phyloP scores from a whole-genome alignment of 345 rosid species.

The Heritiera fomes region DNA sequence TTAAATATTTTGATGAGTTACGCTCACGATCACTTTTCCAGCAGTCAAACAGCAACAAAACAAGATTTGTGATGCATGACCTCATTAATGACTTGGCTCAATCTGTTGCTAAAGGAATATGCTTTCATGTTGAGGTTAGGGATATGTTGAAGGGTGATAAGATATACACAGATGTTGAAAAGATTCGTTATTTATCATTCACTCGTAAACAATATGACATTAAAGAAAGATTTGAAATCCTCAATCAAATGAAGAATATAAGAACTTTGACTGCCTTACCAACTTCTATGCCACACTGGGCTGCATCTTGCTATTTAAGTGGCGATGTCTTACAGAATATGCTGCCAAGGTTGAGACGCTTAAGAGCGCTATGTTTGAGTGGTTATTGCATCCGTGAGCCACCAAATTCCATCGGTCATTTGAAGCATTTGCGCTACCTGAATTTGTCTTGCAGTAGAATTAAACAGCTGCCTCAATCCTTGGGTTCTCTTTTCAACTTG shows the following conservation, averaged over 20 bases:
- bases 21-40: slow-evolving; percentile 6
- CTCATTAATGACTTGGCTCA: slow-evolving; percentile 29
- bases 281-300: neutral
- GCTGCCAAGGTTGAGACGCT: slow-evolving; percentile 15
- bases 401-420: slow-evolving; percentile 25
- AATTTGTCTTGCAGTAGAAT: slow-evolving; percentile 24
- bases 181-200: slow-evolving; percentile 27
- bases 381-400: slow-evolving; percentile 14
- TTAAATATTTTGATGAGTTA: neutral
- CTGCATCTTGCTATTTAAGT: slow-evolving; percentile 13
- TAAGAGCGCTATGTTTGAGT: slow-evolving; percentile 15
- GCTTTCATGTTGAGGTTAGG: slow-evolving; percentile 15
- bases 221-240: slow-evolving; percentile 5
- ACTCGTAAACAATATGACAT: slow-evolving; percentile 15
- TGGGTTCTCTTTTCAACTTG: slow-evolving; percentile 23
- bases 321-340: slow-evolving; percentile 3
- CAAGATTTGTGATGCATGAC: slow-evolving; percentile 21
- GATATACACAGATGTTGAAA: too few relatives aligned
- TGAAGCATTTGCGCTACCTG: slow-evolving; percentile 31
- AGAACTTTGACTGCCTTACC: slow-evolving; percentile 21
- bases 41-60: neutral
- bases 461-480: slow-evolving; percentile 30
- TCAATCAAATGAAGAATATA: slow-evolving; percentile 12
- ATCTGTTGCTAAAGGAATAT: slow-evolving; percentile 3
- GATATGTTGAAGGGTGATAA: slow-evolving; percentile 8